phyloP scores from a whole-genome alignment of 2,329 filamentous ascomycete species.

The Fusarium scirpi region DNA sequence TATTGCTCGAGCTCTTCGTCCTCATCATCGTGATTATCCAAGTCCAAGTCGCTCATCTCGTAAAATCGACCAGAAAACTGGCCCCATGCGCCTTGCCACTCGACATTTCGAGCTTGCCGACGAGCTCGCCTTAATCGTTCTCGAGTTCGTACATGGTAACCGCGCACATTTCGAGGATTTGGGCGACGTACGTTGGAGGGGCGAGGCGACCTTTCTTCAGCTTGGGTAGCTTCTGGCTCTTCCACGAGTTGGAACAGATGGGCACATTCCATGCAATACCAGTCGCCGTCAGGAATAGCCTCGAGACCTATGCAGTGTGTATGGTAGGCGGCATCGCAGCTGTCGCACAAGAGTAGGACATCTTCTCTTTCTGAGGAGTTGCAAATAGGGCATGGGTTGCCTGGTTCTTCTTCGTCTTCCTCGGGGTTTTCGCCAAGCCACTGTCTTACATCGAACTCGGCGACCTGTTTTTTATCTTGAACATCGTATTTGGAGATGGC shows the following conservation, averaged over 20 bases:
- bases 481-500: constrained; percentile 72
- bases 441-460: constrained; percentile 84
- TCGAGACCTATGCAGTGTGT: constrained; percentile 91
- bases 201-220: constrained; percentile 51
- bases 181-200: constrained; percentile 50
- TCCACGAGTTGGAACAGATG: constrained; percentile 59
- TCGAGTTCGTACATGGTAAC: constrained; percentile 63
- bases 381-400: constrained; percentile 85
- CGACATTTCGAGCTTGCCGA: constrained; percentile 76
- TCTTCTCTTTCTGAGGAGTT: constrained; percentile 84
- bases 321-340: constrained; percentile 90
- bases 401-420: constrained; percentile 76
- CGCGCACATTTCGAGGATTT: constrained; percentile 50
- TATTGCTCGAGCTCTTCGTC: constrained; percentile 78
- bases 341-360: constrained; percentile 88
- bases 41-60: constrained; percentile 63
- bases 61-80: constrained; percentile 71
- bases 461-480: constrained; percentile 87
- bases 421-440: constrained; percentile 80
- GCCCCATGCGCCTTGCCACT: constrained; percentile 91
- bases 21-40: constrained; percentile 61
- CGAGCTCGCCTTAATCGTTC: constrained; percentile 68
- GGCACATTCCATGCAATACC: constrained; percentile 91
- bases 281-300: constrained; percentile 78
- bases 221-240: constrained; percentile 50